Evolutionary conservation across 2,329 filamentous ascomycete genomes (phyloP), one percentile per base, ranked within the genome.

Genomic region (Cytospora piceae): DNA sequence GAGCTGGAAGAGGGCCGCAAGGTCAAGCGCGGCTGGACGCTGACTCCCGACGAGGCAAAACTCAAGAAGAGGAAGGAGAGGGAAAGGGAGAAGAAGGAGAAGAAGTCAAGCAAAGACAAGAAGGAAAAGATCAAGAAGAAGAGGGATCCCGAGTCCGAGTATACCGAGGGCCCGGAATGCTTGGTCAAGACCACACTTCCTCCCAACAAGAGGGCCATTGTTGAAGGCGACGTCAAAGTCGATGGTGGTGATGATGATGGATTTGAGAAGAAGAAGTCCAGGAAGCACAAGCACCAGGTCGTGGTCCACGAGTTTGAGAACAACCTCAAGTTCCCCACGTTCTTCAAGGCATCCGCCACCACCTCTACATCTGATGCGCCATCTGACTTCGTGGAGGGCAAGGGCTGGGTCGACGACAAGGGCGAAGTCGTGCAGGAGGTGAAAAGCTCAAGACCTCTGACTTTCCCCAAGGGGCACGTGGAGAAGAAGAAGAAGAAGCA

Each of bases 251-350:
- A 80, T 9, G 75, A 78, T 3, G 77, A 81, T 11, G 75, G 75
- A 24, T 74, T 77, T 17, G 75, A 79, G n/a, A 81, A 82, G 68
- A 82, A 83, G 70, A 87, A 85, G 70, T 88, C 87, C 71, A 87
- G 85, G 74, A 86, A 85, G 70, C 85, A 83, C 67, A 85, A 87
- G 71, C 82, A 81, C 61, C 76, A 91, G 66, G 83, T 89, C 1
- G 81, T 92, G 4, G 84, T 98, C 3, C 94, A 98, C 76, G 95
- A 99, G 74, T 98, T 97, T 74, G 87, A 90, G 71, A 93, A 93
- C 75, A 93, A 90, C 9, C 88, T 87, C 46, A 94, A 93, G 72
- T 90, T 93, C 69, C 92, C 93, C 0, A 90, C 86, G 5, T 97
- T 97, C 74, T 77, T 97, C 66, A 92, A 92, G 74, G 75, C 79